These are phyloP conservation scores for Vicia sativa DNA, from an alignment of 306 rosid species.

Conservation along the genomic window DNA sequence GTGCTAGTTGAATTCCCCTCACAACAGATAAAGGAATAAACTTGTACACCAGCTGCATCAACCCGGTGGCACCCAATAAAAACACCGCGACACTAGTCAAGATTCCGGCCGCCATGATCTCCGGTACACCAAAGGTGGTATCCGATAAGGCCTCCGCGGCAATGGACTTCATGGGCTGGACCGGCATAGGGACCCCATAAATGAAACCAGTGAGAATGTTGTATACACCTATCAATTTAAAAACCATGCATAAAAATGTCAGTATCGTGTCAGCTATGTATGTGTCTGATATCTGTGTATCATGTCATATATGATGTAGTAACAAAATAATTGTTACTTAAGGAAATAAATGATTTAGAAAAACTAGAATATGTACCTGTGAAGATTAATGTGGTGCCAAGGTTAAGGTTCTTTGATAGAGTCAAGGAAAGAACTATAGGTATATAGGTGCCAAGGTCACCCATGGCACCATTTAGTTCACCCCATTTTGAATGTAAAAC, in stretches of 20 bases:
- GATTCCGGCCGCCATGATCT: constrained; percentile 72
- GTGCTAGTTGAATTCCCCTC: constrained; percentile 73
- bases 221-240: constrained; percentile 33
- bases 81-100: constrained; percentile 51
- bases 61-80: constrained; percentile 56
- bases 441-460: constrained; percentile 77
- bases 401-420: constrained; percentile 51
- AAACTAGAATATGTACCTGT: constrained; percentile 45
- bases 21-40: constrained; percentile 57
- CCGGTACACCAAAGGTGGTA: constrained; percentile 46
- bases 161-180: constrained; percentile 83
- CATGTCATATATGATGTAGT: not conserved
- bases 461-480: constrained; percentile 75
- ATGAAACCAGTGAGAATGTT: constrained; percentile 59
- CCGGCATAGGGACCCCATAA: constrained; percentile 77
- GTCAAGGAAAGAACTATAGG: constrained; percentile 62
- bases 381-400: constrained; percentile 45
- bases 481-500: constrained; percentile 59
- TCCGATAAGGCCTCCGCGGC: constrained; percentile 59
- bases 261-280: not conserved
- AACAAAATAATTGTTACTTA: not conserved
- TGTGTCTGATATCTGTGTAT: no score
- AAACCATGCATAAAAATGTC: not conserved
- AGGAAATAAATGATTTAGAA: not conserved
- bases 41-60: constrained; percentile 60